phyloP scores from a whole-genome alignment of 2,329 filamentous ascomycete species.

The Colletotrichum tropicale region DNA sequence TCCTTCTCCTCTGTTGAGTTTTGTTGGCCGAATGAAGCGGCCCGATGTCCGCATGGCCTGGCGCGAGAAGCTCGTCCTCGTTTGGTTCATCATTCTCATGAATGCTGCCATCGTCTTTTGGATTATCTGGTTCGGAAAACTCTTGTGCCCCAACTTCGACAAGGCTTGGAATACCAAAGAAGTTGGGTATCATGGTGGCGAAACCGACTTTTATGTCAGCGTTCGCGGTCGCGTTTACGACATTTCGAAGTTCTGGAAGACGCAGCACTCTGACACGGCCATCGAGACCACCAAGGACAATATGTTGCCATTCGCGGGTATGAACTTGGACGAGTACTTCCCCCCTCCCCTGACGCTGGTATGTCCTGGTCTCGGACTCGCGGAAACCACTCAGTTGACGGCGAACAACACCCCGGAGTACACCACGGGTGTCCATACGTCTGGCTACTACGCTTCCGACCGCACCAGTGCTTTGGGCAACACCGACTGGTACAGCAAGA shows the following conservation, averaged over 20 bases:
- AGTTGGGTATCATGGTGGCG: conserved; percentile 72
- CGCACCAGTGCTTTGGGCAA: conserved; percentile 62
- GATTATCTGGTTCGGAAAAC: conserved; percentile 83
- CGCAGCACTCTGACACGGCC: conserved; percentile 78
- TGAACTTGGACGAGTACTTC: conserved; percentile 86
- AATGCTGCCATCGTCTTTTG: conserved; percentile 89
- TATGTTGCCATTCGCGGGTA: conserved; percentile 82
- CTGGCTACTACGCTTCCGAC: conserved; percentile 65
- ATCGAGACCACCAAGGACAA: conserved; percentile 62
- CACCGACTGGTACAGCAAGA: conserved; percentile 76
- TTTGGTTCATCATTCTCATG: conserved; percentile 78
- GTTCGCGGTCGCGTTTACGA: conserved; percentile 92
- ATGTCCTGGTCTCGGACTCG: conserved; percentile 74
- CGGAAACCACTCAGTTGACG: conserved; percentile 59
- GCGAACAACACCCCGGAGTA: conserved; percentile 68
- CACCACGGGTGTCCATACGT: conserved; percentile 68
- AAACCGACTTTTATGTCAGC: conserved; percentile 83
- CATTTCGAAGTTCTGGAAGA: conserved; percentile 84
- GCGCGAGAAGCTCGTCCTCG: conserved; percentile 91
- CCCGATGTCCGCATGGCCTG: conserved; percentile 97
- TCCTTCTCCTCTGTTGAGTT: conserved; percentile 82
- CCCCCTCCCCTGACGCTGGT: conserved; percentile 75
- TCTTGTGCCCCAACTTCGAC: conserved; percentile 89
- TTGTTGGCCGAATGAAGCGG: conserved; percentile 91
- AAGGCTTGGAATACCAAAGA: conserved; percentile 83